Base-by-base conservation (phyloP, 257 asterid genomes). In the Solanum clarkiae region DNA sequence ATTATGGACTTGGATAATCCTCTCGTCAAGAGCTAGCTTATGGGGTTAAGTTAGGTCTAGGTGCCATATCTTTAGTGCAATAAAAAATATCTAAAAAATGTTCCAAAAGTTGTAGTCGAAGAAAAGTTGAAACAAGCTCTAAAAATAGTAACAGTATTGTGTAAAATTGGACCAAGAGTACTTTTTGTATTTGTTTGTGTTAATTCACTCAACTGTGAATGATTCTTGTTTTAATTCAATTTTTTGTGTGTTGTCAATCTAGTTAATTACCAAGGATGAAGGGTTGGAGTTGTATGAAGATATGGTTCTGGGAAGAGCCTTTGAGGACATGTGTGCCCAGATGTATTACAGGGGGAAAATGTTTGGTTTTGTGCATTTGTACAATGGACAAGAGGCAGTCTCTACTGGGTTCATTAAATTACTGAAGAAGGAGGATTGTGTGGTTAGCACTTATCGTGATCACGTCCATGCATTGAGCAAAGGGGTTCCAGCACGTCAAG, bases 251-350 rank as follows among this genome's bases (percentile, higher is more conserved):
- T 36, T 84, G 29, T 12, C 51, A 24, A 29, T 88, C 22, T 75
- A 95, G 98, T 88, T 94, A 87, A 89, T 97, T 84, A 93, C 98
- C 2, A 97, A 92, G 85, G 98, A 95, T 87, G 99, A 97, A 92
- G 98, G 97, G 22, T 84, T 97, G 87, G 95, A 24, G 55, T 79
- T 97, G 89, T 97, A 92, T 11, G 98, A 97, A 91, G 99, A 97
- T 90, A 94, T 97, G 99, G 75, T 90, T 40, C 85, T 97, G 45
- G 99, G 99, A 82, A 90, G 99, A 89, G 65, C 94, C 26, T 97
- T 97, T 10, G 99, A 97, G 93, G 98, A 97, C 84, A 97, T 95
- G 98, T 95, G 98, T 89, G 99, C 99, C 62, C 98, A 97, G 90
- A 97, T 97, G 99, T 97, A 97, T 88, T 97, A 97, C 91, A 88